A percentile compares a stretch with the other conserved stretches of the same genome.
Evolutionary conservation across 805 yeast species (phyloP).

Genomic region (Yarrowia sp.): DNA sequence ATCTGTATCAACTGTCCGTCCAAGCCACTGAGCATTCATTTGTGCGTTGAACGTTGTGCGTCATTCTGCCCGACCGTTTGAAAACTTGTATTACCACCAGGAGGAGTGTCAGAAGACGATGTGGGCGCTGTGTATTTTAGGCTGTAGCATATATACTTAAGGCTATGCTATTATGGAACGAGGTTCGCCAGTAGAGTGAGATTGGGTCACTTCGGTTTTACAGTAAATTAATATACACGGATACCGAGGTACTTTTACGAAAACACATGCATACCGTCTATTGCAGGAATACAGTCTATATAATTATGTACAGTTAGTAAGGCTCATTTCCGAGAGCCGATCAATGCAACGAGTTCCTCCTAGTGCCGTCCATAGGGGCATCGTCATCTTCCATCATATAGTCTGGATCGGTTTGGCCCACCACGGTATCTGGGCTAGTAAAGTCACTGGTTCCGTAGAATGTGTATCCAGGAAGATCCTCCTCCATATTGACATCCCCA

Average conservation of each 20-base stretch:
- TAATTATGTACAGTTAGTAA: slow-evolving; percentile 7
- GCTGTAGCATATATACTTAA: not conserved
- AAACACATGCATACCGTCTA: too few relatives aligned
- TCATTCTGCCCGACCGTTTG: not conserved
- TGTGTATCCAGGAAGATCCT: slow-evolving; percentile 6
- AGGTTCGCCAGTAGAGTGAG: too few relatives aligned
- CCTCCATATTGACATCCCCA: slow-evolving; percentile 12
- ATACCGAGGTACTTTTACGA: too few relatives aligned
- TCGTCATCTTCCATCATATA: slow-evolving; percentile 23
- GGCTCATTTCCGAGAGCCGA: not conserved
- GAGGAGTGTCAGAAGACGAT: slow-evolving; percentile 2
- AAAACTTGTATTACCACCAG: not conserved
- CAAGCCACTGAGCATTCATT: not conserved
- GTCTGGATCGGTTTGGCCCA: not conserved
- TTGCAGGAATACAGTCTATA: not conserved
- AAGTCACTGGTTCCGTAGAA: slow-evolving; percentile 16
- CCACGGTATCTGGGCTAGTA: not conserved
- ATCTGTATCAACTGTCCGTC: not conserved
- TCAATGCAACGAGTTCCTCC: slow-evolving; percentile 3
- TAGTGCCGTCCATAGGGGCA: not conserved
- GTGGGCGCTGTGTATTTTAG: slow-evolving; percentile 13
- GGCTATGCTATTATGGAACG: not conserved
- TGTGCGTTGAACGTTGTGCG: not conserved
- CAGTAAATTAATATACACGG: too few relatives aligned
- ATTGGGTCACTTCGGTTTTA: too few relatives aligned